A percentile compares a stretch with the other conserved stretches of the same genome.
Conservation (phyloP, 371 early-diverging fungal genomes). For the Dichotomocladium elegans region DNA sequence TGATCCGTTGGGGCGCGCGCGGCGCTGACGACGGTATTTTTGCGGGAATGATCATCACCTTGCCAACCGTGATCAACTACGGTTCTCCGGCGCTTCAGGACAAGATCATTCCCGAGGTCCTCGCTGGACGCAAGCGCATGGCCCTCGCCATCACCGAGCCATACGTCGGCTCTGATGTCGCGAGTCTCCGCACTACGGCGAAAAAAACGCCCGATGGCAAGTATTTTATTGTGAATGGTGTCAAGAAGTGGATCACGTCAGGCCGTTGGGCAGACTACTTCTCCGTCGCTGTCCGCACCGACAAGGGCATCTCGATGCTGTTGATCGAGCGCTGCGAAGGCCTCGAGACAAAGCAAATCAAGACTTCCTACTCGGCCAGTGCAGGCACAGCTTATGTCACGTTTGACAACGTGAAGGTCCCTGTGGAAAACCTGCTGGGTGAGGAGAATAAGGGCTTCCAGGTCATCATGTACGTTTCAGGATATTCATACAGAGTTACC, state of each 20-base stretch:
- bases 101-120: constrained; percentile 58
- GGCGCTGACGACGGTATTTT: constrained; percentile 34
- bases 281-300: constrained; percentile 63
- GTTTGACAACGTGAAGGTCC: constrained; percentile 65
- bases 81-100: constrained; percentile 18
- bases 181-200: constrained; percentile 65
- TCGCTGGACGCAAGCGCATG: constrained; percentile 72
- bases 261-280: constrained; percentile 57
- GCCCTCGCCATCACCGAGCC: constrained; percentile 68
- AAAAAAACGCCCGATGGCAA: constrained; percentile 70
- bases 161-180: constrained; percentile 77
- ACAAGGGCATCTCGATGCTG: constrained; percentile 60
- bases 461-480: constrained; percentile 27
- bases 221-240: constrained; percentile 65
- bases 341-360: constrained; percentile 54
- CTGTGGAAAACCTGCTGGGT: constrained; percentile 68
- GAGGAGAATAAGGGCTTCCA: constrained; percentile 68
- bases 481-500: too few relatives aligned
- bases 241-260: constrained; percentile 75
- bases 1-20: constrained; percentile 45
- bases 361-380: constrained; percentile 54
- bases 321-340: constrained; percentile 58
- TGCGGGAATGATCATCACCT: constrained; percentile 29
- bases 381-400: constrained; percentile 56
- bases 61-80: constrained; percentile 52